Percentiles rank a stretch among this genome's conserved stretches.
Conservation (phyloP, 2,329 filamentous ascomycete genomes). For the Sclerotinia glacialis region DNA sequence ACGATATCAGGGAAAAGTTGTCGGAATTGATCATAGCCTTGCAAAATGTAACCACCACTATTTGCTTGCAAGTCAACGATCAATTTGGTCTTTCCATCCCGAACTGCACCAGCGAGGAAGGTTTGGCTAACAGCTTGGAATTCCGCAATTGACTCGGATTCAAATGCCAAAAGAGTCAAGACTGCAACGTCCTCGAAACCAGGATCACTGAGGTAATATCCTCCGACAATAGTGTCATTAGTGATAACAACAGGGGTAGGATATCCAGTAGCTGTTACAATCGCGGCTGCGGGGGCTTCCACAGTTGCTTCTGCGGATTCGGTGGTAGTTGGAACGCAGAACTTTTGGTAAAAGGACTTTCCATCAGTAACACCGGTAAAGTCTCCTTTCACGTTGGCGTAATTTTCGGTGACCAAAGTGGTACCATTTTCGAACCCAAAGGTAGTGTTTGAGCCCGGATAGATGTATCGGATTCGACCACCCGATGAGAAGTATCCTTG, state of each 20-base stretch:
- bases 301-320: neutral
- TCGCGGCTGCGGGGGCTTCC: conserved; percentile 20
- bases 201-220: conserved; percentile 36
- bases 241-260: conserved; percentile 32
- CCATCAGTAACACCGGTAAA: conserved; percentile 38
- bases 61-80: conserved; percentile 64
- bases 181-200: conserved; percentile 38
- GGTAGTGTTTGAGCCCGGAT: conserved; percentile 43
- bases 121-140: conserved; percentile 36
- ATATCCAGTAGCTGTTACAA: conserved; percentile 32
- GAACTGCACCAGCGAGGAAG: conserved; percentile 48
- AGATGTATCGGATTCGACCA: conserved; percentile 41
- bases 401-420: conserved; percentile 37
- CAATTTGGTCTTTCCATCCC: conserved; percentile 54
- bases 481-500: conserved; percentile 42
- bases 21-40: conserved; percentile 50
- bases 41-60: conserved; percentile 51
- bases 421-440: conserved; percentile 45
- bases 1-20: conserved; percentile 40
- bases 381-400: conserved; percentile 41
- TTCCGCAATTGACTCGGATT: conserved; percentile 30
- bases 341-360: conserved; percentile 33
- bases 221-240: conserved; percentile 33
- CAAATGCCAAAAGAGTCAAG: conserved; percentile 34
- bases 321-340: conserved; percentile 26